Base-by-base conservation (phyloP, 2,329 filamentous ascomycete genomes). In the Aspergillus transmontanensis region DNA sequence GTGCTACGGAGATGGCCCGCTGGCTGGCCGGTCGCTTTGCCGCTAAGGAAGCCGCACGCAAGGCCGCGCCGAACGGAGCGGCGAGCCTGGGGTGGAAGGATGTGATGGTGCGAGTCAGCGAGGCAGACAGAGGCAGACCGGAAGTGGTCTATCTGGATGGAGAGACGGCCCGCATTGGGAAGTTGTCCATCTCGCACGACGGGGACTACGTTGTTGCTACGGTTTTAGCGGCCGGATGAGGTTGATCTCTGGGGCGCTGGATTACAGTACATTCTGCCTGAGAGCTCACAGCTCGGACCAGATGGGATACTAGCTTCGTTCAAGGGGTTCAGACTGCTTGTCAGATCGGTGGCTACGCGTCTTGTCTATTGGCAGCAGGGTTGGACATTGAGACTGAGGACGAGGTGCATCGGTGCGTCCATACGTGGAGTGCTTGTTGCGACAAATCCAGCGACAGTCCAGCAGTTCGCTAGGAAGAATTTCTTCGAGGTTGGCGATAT, bases 151-250 rank as follows among this genome's bases (percentile, higher is more conserved):
- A 76, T 68, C 58, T 77, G 66, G 69, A 68, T 23, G 63, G 45
- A 26, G 66, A 62, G 11, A 64, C 57, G 46, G 71, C 68, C 56
- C 69, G 87, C 67, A 81, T 87, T 57, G 92, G 89, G 16, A 83
- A 86, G 71, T 75, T 97, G 51, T 94, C 90, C 64, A 96, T 97
- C 70, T 95, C 90, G 71, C 94, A 97, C 75, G 94, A 97, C 76
- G 89, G 87, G 2, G 89, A 92, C 9, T 96, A 93, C 78, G 93
- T 93, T 32, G 72, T 81, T 69, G 81, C 81, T 41, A 81, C 77
- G 11, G 79, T 81, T 59, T 66, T 81, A 60, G 78, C 77, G 41
- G 72, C 73, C 50, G 73, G 69, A 0, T 77, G 71, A 77, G 48
- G 4, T 7, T 7, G 28, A 32, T n/a, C 7, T 30, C 28, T 6